Conservation (phyloP, 225 moss, liverwort and hornwort genomes). For the Rhytidiadelphus loreus region DNA sequence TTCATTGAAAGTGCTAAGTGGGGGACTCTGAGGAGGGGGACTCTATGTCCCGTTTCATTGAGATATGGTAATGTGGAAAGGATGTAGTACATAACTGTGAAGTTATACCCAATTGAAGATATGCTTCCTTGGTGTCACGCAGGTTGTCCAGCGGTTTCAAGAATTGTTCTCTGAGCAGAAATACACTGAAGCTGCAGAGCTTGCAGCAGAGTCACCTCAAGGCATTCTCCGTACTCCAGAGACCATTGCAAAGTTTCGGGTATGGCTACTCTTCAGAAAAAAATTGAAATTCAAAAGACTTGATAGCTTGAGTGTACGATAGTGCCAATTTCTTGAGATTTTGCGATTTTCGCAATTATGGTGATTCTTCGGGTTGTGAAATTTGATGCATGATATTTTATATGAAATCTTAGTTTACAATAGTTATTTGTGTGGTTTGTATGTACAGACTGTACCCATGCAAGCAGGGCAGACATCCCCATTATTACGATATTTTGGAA, state of each 20-base stretch:
- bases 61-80: neutral
- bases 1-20: neutral
- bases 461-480: slow-evolving; percentile 89
- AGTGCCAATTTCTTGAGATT: neutral
- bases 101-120: neutral
- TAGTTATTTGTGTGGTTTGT: neutral
- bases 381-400: neutral
- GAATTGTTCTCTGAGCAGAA: slow-evolving; percentile 84
- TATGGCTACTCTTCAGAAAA: neutral
- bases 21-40: neutral
- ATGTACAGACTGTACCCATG: slow-evolving; percentile 64
- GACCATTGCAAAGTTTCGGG: slow-evolving; percentile 85
- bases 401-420: neutral
- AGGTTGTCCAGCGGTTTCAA: slow-evolving; percentile 92
- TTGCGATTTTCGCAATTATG: neutral
- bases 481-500: slow-evolving; percentile 77
- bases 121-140: neutral
- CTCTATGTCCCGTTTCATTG: neutral
- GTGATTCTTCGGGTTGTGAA: no score
- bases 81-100: neutral
- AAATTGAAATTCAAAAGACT: neutral
- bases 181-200: slow-evolving; percentile 80
- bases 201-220: slow-evolving; percentile 88
- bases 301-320: neutral
- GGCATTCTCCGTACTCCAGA: slow-evolving; percentile 84